Evolutionary conservation across 176 grass and related monocot genomes (phyloP).

Genomic region (Puccinellia tenuiflora): DNA sequence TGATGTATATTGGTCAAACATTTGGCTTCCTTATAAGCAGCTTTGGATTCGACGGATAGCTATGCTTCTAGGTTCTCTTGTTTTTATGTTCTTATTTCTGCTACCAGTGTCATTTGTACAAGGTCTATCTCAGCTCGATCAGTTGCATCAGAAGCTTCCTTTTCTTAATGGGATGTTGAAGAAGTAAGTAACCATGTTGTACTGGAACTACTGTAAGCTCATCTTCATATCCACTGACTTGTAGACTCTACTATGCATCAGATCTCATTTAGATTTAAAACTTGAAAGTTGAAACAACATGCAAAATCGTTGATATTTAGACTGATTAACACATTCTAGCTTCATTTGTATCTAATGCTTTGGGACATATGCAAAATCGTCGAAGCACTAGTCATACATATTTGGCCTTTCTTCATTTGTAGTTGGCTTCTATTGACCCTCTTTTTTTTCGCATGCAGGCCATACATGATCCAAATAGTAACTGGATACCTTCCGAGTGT

Average conservation of each 20-base stretch:
- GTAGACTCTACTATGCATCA: background rate
- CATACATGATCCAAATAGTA: constrained; percentile 70
- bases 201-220: background rate
- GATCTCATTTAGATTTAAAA: background rate
- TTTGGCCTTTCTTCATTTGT: background rate
- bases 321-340: background rate
- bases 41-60: constrained; percentile 80
- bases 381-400: background rate
- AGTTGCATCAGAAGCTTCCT: constrained; percentile 67
- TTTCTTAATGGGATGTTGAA: constrained; percentile 69
- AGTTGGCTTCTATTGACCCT: background rate
- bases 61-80: constrained; percentile 61
- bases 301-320: background rate
- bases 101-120: constrained; percentile 85
- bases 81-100: constrained; percentile 90
- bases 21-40: constrained; percentile 79
- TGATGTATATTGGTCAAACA: constrained; percentile 97
- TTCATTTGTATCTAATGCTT: constrained; percentile 6
- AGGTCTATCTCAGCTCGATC: constrained; percentile 84
- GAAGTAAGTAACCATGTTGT: constrained; percentile 48
- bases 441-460: constrained; percentile 48
- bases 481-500: constrained; percentile 98
- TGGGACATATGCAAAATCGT: too few relatives aligned
- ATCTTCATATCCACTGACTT: background rate
- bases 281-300: background rate